These are phyloP conservation scores for Boletus insuetus DNA, from an alignment of 768 basidiomycete species.

Conservation along the genomic window DNA sequence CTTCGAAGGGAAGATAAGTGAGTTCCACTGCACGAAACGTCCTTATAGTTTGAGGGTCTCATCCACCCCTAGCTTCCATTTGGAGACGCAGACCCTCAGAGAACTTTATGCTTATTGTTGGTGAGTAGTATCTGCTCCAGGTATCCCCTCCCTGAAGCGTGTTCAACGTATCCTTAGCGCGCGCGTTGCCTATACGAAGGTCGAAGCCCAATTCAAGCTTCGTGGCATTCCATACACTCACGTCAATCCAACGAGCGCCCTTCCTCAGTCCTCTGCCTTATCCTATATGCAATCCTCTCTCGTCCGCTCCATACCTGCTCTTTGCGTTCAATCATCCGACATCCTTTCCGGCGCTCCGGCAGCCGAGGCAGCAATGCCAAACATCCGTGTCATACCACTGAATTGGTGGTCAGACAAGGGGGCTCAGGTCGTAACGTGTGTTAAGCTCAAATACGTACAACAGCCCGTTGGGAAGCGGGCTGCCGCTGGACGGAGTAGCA, in stretches of 20 bases:
- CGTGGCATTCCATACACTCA: conserved; percentile 76
- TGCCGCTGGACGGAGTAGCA: conserved; percentile 47
- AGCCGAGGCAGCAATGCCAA: conserved; percentile 90
- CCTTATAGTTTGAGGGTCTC: background rate
- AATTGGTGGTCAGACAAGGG: conserved; percentile 90
- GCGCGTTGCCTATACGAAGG: conserved; percentile 84
- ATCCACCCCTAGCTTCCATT: conserved; percentile 43
- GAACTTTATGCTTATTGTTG: conserved; percentile 88
- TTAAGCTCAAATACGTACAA: conserved; percentile 88
- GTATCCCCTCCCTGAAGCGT: background rate
- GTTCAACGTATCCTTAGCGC: conserved; percentile 47
- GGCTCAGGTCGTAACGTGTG: conserved; percentile 82
- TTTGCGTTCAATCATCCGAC: conserved; percentile 79
- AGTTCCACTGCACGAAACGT: background rate
- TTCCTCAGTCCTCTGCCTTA: conserved; percentile 43
- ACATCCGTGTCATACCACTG: conserved; percentile 82
- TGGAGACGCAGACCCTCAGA: conserved; percentile 70
- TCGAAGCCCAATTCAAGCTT: conserved; percentile 84
- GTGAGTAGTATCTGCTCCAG: conserved; percentile 39
- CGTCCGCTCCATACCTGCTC: conserved; percentile 73
- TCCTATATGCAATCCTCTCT: conserved; percentile 68
- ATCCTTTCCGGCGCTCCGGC: conserved; percentile 82
- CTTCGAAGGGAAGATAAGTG: conserved; percentile 30
- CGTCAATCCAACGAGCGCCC: conserved; percentile 55
- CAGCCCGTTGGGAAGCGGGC: conserved; percentile 75